Base-by-base conservation (phyloP, 2,329 filamentous ascomycete species). In the Colletotrichum lentis region DNA sequence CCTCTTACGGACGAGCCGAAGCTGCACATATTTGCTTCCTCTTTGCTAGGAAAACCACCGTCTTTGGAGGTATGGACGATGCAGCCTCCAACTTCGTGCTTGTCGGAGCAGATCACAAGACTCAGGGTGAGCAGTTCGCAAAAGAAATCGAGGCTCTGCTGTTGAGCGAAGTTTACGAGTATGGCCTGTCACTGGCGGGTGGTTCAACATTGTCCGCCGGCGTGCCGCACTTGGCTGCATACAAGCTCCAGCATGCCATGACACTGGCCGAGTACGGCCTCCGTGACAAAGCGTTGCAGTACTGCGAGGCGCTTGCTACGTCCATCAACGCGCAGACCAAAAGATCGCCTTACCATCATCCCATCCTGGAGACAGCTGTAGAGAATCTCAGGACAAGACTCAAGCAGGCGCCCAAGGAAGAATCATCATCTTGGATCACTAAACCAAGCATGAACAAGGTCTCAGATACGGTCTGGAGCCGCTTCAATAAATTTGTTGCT, bases 381-480 rank as follows among this genome's bases (percentile, higher is more conserved):
- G 94, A 97, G 67, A 94, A 98, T 76, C 84, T 99, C 39, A 88
- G 87, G 76, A 91, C 90, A 71, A 90, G 95, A 68, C 82, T 99
- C 46, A 94, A 91, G 73, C 92, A 96, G 76, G 91, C 94, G 20
- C 93, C 94, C 14, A 93, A 91, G 75, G 93, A 96, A 72, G 89
- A 87, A 63, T 90, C 89, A 7, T 90, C 88, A 22, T 95, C 94
- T 2, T 97, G 95, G 93, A 96, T 99, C 60, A 91, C 93, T 1
- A 97, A 96, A 78, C 94, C 95, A 7, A 97, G 89, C 77, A 96
- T 98, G 87, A 94, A 96, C 78, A 97, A 96, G 79, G 93, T 98
- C 0, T 96, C 94, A 2, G 94, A 91, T 69, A 93, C 91, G 41
- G 88, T 98, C 76, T 94, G 93, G 86, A 94, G 90, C 71, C 93